Evolutionary conservation across 2,329 filamentous ascomycete species (phyloP).

Genomic region (Drechslerella coelobrocha): DNA sequence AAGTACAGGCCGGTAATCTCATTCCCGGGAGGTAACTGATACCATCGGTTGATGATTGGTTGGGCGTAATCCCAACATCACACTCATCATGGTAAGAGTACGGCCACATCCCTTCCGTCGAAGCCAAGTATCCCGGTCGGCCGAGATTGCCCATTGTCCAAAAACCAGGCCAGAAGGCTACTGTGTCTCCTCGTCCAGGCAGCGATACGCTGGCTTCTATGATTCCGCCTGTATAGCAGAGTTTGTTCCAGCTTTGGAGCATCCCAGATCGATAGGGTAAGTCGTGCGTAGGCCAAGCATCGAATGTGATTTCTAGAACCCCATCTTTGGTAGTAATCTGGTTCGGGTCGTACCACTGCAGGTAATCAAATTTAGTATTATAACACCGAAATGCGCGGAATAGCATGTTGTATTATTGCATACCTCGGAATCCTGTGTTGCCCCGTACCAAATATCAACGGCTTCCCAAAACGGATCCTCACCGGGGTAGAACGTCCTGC

Average conservation of each 20-base stretch:
- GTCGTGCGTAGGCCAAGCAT: slow-evolving; percentile 70
- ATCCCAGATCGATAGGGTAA: slow-evolving; percentile 75
- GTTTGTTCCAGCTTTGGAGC: slow-evolving; percentile 75
- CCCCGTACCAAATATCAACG: slow-evolving; percentile 55
- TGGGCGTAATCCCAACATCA: slow-evolving; percentile 74
- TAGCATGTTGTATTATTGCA: slow-evolving; percentile 6
- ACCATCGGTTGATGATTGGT: slow-evolving; percentile 72
- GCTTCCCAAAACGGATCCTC: slow-evolving; percentile 73
- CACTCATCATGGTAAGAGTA: slow-evolving; percentile 74
- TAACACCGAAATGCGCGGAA: slow-evolving; percentile 5
- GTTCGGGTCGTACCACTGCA: slow-evolving; percentile 72
- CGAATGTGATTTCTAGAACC: slow-evolving; percentile 69
- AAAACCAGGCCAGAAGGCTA: slow-evolving; percentile 77
- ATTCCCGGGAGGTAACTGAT: slow-evolving; percentile 73
- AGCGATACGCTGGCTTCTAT: slow-evolving; percentile 74
- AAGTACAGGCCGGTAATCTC: slow-evolving; percentile 73
- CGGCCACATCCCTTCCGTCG: slow-evolving; percentile 76
- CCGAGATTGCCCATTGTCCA: slow-evolving; percentile 78
- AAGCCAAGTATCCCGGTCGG: slow-evolving; percentile 71
- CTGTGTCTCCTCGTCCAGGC: slow-evolving; percentile 70
- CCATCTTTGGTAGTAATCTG: slow-evolving; percentile 69
- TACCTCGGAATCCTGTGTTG: slow-evolving; percentile 61
- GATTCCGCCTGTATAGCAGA: slow-evolving; percentile 75
- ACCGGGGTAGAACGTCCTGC: slow-evolving; percentile 73
- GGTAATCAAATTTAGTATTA: background rate